Conservation (phyloP, 257 asterid genomes). For the Ehretia macrophylla region DNA sequence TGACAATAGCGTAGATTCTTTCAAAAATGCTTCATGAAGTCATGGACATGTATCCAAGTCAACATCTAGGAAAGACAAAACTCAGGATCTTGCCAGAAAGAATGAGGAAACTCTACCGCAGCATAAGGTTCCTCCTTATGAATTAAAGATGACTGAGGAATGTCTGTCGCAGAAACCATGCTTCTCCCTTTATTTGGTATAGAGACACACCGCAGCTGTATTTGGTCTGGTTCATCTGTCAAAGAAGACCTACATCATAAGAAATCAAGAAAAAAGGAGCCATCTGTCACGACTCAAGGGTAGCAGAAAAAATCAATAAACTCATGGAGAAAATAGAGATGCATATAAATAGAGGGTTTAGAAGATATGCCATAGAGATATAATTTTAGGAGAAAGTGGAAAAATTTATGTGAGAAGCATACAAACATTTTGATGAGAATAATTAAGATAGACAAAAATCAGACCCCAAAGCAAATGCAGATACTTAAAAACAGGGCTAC, state of each 20-base stretch:
- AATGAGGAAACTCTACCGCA: conserved; percentile 50
- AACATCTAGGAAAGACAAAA: not conserved
- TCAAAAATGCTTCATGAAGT: too few relatives aligned
- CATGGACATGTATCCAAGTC: too few relatives aligned
- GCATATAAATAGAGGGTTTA: not conserved
- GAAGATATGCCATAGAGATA: not conserved
- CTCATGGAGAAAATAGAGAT: not conserved
- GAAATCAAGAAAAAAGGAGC: conserved; percentile 38
- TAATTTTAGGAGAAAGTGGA: too few relatives aligned
- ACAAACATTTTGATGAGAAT: too few relatives aligned
- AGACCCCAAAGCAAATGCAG: too few relatives aligned
- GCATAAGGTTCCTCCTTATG: conserved; percentile 87
- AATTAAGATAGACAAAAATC: too few relatives aligned
- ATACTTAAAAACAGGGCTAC: too few relatives aligned
- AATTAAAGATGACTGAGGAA: conserved; percentile 66
- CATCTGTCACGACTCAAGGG: conserved; percentile 16
- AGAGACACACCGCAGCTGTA: conserved; percentile 42
- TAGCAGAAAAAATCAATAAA: not conserved
- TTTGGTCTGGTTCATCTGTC: conserved; percentile 62
- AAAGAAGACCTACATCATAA: conserved; percentile 66
- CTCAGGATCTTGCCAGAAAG: conserved; percentile 1
- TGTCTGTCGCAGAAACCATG: conserved; percentile 49
- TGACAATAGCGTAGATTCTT: too few relatives aligned
- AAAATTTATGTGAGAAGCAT: too few relatives aligned
- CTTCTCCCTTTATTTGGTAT: conserved; percentile 75